phyloP scores from a whole-genome alignment of 2,329 filamentous ascomycete species.

The Ascochyta lentis region DNA sequence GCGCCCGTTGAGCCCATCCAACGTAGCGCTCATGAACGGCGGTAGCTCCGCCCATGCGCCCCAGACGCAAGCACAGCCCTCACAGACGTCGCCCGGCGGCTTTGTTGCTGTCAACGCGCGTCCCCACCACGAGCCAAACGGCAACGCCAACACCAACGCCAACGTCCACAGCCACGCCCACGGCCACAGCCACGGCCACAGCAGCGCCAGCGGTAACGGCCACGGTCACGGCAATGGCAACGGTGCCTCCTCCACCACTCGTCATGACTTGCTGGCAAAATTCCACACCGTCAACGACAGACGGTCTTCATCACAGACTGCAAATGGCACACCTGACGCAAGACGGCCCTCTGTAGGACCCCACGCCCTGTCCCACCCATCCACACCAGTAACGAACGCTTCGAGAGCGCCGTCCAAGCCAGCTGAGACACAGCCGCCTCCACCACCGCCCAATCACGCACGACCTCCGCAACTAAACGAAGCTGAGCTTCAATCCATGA shows the following conservation, averaged over 20 bases:
- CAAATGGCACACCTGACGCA: conserved; percentile 31
- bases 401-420: conserved; percentile 42
- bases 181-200: conserved; percentile 51
- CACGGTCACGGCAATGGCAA: conserved; percentile 41
- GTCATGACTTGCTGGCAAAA: conserved; percentile 67
- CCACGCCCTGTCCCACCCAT: conserved; percentile 35
- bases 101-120: conserved; percentile 67
- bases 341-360: conserved; percentile 39
- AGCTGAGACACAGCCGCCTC: conserved; percentile 22
- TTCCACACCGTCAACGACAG: conserved; percentile 67
- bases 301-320: conserved; percentile 37
- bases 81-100: conserved; percentile 55
- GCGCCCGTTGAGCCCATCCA: conserved; percentile 49
- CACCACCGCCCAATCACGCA: conserved; percentile 18
- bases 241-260: conserved; percentile 62
- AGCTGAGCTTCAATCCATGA: conserved; percentile 50
- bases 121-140: conserved; percentile 50
- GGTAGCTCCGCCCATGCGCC: conserved; percentile 33
- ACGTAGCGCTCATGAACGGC: conserved; percentile 52
- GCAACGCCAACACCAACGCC: background rate
- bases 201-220: conserved; percentile 23
- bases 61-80: conserved; percentile 14
- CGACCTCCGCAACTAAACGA: conserved; percentile 42
- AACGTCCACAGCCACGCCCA: conserved; percentile 58
- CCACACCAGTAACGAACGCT: conserved; percentile 28